Evolutionary conservation across 2,329 filamentous ascomycete genomes (phyloP).

Genomic region (Raffaelea arxii): DNA sequence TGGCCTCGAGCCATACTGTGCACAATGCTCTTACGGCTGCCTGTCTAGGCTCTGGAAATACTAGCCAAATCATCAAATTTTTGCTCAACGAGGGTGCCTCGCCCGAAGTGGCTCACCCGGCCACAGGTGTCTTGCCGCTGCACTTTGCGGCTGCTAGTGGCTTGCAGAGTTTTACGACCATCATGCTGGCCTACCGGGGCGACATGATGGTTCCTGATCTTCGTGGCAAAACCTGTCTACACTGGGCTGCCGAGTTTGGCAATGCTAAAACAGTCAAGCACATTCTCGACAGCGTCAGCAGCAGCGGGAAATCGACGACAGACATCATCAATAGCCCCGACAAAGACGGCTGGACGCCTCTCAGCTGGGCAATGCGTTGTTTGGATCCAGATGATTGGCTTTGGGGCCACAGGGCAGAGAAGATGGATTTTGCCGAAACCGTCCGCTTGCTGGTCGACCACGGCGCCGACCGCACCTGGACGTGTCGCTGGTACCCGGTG

Average conservation of each 20-base stretch:
- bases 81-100: neutral
- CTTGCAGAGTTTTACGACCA: neutral
- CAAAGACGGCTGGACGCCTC: neutral
- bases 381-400: neutral
- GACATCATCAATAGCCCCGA: neutral
- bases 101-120: neutral
- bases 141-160: neutral
- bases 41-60: neutral
- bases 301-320: neutral
- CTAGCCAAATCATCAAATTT: neutral
- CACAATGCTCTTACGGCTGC: neutral
- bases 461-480: neutral
- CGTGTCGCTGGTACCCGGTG: neutral
- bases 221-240: neutral
- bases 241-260: neutral
- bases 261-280: neutral
- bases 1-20: neutral
- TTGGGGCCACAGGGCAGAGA: neutral
- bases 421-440: neutral
- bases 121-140: neutral
- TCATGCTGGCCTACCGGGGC: neutral
- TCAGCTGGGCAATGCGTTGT: neutral
- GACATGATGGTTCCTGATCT: neutral
- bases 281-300: neutral
- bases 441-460: neutral